Evolutionary conservation across 139 green algal genomes (phyloP), one percentile per base, ranked within the genome.

Genomic region (Micromonas commoda): DNA sequence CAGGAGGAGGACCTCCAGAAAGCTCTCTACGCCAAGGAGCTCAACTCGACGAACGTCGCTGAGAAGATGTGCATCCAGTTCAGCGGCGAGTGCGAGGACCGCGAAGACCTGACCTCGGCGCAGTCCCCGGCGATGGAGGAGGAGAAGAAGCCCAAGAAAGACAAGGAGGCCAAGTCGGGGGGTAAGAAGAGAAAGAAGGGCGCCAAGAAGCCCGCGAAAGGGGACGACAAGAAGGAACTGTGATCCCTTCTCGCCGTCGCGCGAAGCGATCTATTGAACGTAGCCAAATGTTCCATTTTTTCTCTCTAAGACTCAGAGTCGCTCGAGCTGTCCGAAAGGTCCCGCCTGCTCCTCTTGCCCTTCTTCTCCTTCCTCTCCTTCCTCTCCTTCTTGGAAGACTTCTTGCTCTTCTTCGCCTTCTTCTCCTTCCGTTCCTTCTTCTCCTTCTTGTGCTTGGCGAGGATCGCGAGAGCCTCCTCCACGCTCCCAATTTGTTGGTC

Each of bases 381-480:
- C 53, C 69, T 68, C 0, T 34, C 19, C 72, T 78, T 78, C 72
- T 78, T 78, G 1, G 28, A 32, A 2, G 68, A 51, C 72, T 78
- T 78, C 32, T 52, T 35, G 3, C 65, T 19, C 65, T 77, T 77
- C n/a, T 77, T 38, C 52, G 64, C 35, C 35, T 77, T 77, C 9
- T 57, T 66, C 68, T 77, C 64, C 71, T 77, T 77, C 1, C 32
- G 35, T 76, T 76, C 54, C 37, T 65, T 76, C 0, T 23, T 75
- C 31, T 68, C 20, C 68, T 75, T 75, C 68, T 75, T 61, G 29
- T 75, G 32, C 68, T 52, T 68, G 19, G 0, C 26, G 23, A 70
- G 34, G 45, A 57, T 57, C 45, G 45, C 45, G 45, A 57, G 45
- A 9, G 63, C 63, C 16, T 70, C 29, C 29, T 33, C 63, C 13